phyloP scores from a whole-genome alignment of 805 yeast species.

The Ogataea nitratoaversa region DNA sequence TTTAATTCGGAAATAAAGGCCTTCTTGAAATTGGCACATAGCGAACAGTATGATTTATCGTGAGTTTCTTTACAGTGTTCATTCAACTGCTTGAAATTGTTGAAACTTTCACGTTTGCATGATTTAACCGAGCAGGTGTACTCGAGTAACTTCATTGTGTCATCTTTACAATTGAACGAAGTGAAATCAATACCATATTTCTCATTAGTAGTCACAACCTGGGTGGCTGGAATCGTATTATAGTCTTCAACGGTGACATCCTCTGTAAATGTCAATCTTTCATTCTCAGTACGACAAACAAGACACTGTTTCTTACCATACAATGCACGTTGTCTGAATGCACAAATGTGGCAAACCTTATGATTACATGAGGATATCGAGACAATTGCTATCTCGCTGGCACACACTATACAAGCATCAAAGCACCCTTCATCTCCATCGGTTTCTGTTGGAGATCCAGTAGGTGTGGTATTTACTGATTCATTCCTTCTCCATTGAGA shows the following conservation, averaged over 20 bases:
- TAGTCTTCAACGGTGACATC: constrained; percentile 33
- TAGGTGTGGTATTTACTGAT: background rate
- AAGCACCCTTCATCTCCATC: constrained; percentile 5
- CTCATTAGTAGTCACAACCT: constrained; percentile 28
- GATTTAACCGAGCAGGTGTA: constrained; percentile 48
- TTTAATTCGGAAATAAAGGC: constrained; percentile 71
- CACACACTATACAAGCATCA: constrained; percentile 76
- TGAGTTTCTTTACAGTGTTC: constrained; percentile 68
- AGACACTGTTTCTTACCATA: constrained; percentile 73
- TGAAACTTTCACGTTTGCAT: constrained; percentile 30
- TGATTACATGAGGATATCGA: constrained; percentile 85
- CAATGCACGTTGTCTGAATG: constrained; percentile 77
- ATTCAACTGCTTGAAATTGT: constrained; percentile 51
- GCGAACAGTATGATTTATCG: constrained; percentile 59
- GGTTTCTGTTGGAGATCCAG: background rate
- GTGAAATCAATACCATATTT: constrained; percentile 60
- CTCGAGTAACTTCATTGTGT: constrained; percentile 48
- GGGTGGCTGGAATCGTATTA: constrained; percentile 27
- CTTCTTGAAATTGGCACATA: constrained; percentile 74
- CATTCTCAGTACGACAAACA: constrained; percentile 75
- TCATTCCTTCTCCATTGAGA: constrained; percentile 12
- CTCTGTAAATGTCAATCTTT: constrained; percentile 55
- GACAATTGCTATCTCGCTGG: constrained; percentile 58
- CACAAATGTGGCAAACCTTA: constrained; percentile 75
- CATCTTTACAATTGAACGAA: constrained; percentile 40